Evolutionary conservation across 106 monocot species (phyloP), one percentile per base, ranked within the genome.

Genomic region (Dioscorea alata): DNA sequence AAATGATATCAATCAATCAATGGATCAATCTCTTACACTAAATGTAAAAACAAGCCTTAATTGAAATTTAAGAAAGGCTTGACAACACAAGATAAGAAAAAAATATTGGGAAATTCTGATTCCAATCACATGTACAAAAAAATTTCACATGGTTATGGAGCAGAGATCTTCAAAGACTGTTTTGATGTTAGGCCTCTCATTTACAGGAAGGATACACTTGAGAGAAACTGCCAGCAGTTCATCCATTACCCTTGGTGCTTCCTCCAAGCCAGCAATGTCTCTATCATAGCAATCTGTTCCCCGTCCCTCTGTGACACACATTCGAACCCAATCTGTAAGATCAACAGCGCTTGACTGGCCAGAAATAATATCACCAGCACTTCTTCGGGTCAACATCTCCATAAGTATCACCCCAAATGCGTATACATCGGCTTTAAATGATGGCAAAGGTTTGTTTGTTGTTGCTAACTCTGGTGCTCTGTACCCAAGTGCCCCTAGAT

Each of bases 321-420:
- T 75, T 21, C 87, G 76, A n/a, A 94, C 93, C 93, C 93, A 94
- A 67, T 94, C 93, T 10, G 89, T 80, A 14, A 94, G 86, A 76
- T 94, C 93, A 14, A 94, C 86, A 0, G 86, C 86, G 19, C 93
- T 89, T 0, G 83, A 79, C 68, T 86, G 89, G 57, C 93, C 93
- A 10, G 93, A 90, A 33, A 94, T 86, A 17, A 94, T 89, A 73
- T 94, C 93, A 16, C 90, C 93, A 48, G 93, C 93, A 68, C 93
- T 84, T 63, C 79, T 90, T 32, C 86, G 67, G 21, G 93, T 94
- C 57, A 94, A 69, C 60, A 94, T 63, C 62, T 94, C 93, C 89
- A 94, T 82, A n/a, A 94, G 23, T 28, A 94, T 84, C 59, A 94
- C 86, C 0, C 93, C 93, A 42, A 94, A 90, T 12, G 93, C 73